A percentile compares a stretch with the other conserved stretches of the same genome.
Evolutionary conservation across 2,329 filamentous ascomycete species (phyloP).

Genomic region (Capronia coronata): DNA sequence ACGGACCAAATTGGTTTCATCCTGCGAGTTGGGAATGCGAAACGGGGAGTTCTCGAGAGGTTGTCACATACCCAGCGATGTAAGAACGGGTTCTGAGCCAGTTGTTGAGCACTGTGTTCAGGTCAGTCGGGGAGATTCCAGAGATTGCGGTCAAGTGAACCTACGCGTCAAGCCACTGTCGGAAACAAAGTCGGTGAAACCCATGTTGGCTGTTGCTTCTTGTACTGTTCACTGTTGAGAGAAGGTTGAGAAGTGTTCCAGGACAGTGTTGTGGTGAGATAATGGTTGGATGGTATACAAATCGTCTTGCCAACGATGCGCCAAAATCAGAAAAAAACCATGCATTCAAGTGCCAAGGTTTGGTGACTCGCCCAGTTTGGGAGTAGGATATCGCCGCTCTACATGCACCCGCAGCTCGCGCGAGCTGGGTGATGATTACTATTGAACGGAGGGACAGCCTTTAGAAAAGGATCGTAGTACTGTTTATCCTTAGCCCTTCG

Average conservation of each 20-base stretch:
- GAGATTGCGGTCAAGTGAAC: conserved; percentile 30
- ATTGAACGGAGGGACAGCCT: too few species aligned
- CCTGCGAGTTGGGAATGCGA: conserved; percentile 44
- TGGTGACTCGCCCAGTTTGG: not conserved
- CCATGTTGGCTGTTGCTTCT: conserved; percentile 42
- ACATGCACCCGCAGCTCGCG: too few species aligned
- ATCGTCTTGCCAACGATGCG: not conserved
- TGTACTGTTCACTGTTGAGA: not conserved
- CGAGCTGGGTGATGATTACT: too few species aligned
- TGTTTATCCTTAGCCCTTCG: too few species aligned
- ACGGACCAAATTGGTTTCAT: conserved; percentile 90
- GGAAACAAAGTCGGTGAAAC: conserved; percentile 60
- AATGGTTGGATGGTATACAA: not conserved
- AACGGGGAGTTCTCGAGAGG: conserved; percentile 26
- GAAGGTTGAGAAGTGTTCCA: not conserved
- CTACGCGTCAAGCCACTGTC: conserved; percentile 56
- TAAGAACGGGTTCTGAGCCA: conserved; percentile 72
- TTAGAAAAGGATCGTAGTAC: too few species aligned
- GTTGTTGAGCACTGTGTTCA: conserved; percentile 58
- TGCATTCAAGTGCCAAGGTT: not conserved
- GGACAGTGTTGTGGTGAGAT: not conserved
- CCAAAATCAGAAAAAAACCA: not conserved
- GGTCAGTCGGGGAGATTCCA: conserved; percentile 15
- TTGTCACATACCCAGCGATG: conserved; percentile 72
- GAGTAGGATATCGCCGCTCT: conserved; percentile 55